These are phyloP conservation scores for Tagetes erecta DNA, from an alignment of 129 eudicot species.

Conservation along the genomic window DNA sequence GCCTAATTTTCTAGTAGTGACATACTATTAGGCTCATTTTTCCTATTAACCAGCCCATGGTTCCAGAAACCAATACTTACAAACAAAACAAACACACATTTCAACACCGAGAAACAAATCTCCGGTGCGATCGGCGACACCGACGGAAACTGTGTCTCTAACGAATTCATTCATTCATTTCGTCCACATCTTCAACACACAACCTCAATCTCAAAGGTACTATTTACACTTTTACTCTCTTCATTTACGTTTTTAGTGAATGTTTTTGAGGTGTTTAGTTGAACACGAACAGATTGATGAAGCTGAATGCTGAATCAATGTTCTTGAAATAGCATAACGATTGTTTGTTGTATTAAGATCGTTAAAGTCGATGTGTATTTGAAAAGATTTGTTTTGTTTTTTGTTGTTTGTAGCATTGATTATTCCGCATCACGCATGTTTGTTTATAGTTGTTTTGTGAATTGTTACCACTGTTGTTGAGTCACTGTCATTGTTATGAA, in stretches of 20 bases:
- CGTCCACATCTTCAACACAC: slow-evolving; percentile 3
- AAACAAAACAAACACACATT: neutral
- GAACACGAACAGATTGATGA: neutral
- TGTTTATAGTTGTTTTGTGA: neutral
- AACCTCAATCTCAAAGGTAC: slow-evolving; percentile 18
- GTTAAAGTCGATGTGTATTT: slow-evolving; percentile 4
- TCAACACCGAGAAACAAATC: slow-evolving; percentile 23
- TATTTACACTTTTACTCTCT: neutral
- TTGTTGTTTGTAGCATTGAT: slow-evolving; percentile 4
- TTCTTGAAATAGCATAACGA: neutral
- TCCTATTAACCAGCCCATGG: neutral
- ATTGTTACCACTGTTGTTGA: neutral
- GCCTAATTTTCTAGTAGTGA: too few species aligned
- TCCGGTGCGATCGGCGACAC: slow-evolving; percentile 12
- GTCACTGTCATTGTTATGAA: neutral
- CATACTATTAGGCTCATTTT: slow-evolving; percentile 2
- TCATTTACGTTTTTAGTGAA: neutral
- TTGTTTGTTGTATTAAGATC: slow-evolving; percentile 18
- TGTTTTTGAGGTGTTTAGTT: neutral
- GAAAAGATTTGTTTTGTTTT: neutral
- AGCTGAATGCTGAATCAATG: neutral
- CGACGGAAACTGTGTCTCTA: neutral
- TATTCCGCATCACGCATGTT: slow-evolving; percentile 1
- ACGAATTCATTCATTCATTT: slow-evolving; percentile 5
- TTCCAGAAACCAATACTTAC: neutral